Percentiles rank a stretch among this genome's conserved stretches.
These are phyloP conservation scores for Psidium guajava DNA, from an alignment of 345 rosid genomes.

Conservation along the genomic window DNA sequence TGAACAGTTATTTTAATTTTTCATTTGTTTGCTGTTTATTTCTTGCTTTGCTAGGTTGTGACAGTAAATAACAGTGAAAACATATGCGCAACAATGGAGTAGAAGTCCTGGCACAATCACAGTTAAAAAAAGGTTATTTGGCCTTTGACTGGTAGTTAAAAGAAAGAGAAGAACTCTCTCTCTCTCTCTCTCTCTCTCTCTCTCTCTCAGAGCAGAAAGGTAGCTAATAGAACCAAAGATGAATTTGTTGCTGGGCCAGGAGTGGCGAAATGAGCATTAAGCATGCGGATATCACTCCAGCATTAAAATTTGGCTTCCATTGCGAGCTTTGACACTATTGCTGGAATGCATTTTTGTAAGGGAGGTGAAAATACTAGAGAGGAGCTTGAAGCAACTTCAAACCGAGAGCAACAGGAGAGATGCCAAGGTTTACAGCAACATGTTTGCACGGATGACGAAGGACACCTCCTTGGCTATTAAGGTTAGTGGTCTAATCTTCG, in stretches of 20 bases:
- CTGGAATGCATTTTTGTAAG: slow-evolving; percentile 12
- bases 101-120: neutral
- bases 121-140: neutral
- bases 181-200: neutral
- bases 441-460: slow-evolving; percentile 27
- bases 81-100: neutral
- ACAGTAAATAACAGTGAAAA: neutral
- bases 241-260: neutral
- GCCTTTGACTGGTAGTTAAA: neutral
- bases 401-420: slow-evolving; percentile 42
- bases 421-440: slow-evolving; percentile 35
- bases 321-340: neutral
- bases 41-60: neutral
- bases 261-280: neutral
- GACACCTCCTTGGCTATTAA: slow-evolving; percentile 10
- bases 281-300: neutral
- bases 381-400: slow-evolving; percentile 32
- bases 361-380: slow-evolving; percentile 39
- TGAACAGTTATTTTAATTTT: neutral
- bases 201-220: neutral
- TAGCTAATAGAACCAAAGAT: neutral
- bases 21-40: neutral
- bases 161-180: neutral
- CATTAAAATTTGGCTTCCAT: neutral
- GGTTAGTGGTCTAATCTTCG: slow-evolving; percentile 10